Evolutionary conservation across 2,329 filamentous ascomycete genomes (phyloP).

Genomic region (Cladosporium cucumerinum): DNA sequence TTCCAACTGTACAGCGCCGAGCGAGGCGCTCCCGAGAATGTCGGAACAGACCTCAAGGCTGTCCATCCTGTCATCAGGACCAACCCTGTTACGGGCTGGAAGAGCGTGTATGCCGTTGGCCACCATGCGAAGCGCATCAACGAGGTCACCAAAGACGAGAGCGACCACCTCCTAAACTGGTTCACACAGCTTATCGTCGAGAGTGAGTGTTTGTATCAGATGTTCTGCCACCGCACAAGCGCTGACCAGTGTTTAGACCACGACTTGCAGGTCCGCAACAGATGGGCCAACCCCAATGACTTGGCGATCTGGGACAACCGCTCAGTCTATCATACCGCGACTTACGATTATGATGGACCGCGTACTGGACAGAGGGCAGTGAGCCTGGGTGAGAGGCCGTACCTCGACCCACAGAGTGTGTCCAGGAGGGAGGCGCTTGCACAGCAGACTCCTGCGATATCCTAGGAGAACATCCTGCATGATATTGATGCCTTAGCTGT

Average conservation of each 20-base stretch:
- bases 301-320: conserved; percentile 54
- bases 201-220: conserved; percentile 32
- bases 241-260: conserved; percentile 39
- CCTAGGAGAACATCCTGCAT: background rate
- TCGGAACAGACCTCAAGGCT: conserved; percentile 22
- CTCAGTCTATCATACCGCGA: conserved; percentile 22
- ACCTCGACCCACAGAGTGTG: conserved; percentile 21
- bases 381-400: conserved; percentile 23
- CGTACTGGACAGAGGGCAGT: conserved; percentile 22
- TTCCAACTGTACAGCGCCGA: conserved; percentile 13
- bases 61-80: conserved; percentile 54
- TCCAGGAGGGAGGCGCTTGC: conserved; percentile 21
- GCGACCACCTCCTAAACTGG: conserved; percentile 26
- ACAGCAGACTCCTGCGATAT: background rate
- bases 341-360: conserved; percentile 23
- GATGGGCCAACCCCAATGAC: conserved; percentile 59
- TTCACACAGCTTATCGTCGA: conserved; percentile 42
- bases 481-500: background rate
- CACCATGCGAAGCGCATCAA: conserved; percentile 55
- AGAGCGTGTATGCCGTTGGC: conserved; percentile 58
- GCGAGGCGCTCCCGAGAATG: conserved; percentile 20
- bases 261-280: conserved; percentile 66
- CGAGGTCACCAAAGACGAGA: conserved; percentile 41
- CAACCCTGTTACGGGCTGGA: conserved; percentile 62
- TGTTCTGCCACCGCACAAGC: conserved; percentile 18